Evolutionary conservation across 768 basidiomycete species (phyloP), one percentile per base, ranked within the genome.

Genomic region (Leccinum disarticulatum): DNA sequence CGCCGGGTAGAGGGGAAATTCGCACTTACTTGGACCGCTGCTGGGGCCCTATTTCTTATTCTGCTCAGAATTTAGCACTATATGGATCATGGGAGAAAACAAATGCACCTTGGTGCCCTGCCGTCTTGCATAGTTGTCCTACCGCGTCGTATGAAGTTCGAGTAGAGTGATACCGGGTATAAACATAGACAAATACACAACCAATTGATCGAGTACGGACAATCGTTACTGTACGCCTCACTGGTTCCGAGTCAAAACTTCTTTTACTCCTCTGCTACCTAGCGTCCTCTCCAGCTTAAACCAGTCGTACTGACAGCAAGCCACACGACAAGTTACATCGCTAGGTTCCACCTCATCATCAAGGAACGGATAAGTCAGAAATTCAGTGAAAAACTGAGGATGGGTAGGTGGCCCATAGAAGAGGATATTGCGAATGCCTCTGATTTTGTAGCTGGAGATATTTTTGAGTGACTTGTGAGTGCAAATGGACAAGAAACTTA

Each of bases 41-140:
- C 96, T 43, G 96, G 90, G 17, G 96, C 96, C 54, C 96, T 84
- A 76, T 98, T 98, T 83, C 96, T 95, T 64, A 98, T 94, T 58
- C 91, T 92, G 57, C 15, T 57, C n/a, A 49, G 63, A 56, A 28
- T 48, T 59, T 15, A 56, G 57, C 48, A 27, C 10, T 46, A 31
- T n/a, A 10, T 30, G 61, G 7, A 10, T 28, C 14, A 27, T 14
- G 4, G 41, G 27, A 58, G 10, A 35, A 66, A 71, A 27, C 7
- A 8, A 58, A 22, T n/a, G 50, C 71, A 90, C 89, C 87, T 82
- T 53, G 90, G 90, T 50, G 89, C 90, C 55, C 90, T 80, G 51
- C 89, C 90, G 82, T 91, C 90, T 72, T 90, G 88, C 88, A 90
- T 90, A 55, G 30, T 2, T 61, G 48, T 33, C 43, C 33, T 58